Base-by-base conservation (phyloP, 495 filamentous ascomycete genomes). In the Aspergillus nanangensis region DNA sequence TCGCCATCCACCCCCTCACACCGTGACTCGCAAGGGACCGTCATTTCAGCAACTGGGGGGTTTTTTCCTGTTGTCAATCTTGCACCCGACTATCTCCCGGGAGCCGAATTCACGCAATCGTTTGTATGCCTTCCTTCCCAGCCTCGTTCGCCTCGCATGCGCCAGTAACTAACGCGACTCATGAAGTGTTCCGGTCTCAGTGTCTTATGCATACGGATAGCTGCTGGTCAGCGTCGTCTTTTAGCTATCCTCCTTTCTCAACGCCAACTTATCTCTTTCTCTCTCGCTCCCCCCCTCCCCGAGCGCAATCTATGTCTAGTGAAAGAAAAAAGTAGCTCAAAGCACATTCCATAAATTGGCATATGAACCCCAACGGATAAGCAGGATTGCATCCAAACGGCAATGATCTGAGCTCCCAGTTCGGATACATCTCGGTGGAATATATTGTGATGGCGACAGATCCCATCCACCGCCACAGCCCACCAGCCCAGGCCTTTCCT, bases 401-500 rank as follows among this genome's bases (percentile, higher is more conserved):
- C 29, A 23, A 54, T 50, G 51, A 19, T 44, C 17, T 33, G 13
- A 17, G 9, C n/a, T 32, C 20, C 33, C 19, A 24, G 8, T 17
- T 33, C 18, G n/a, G 21, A 32, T 24, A 17, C 11, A 38, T 25
- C 22, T 27, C 22, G 25, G 37, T 31, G 44, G 19, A 47, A 29
- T 33, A 45, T 24, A 53, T 51, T 19, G 54, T 53, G 39, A 66
- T 65, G 62, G 57, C 64, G 27, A 61, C 58, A 25, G 53, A 55
- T 33, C 51, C 42, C 29, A 31, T 50, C 8, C 43, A 47, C 44
- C 55, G 48, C n/a, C n/a, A 5, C 40, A 52, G 44, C 38, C 50
- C 60, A 27, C 53, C 46, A 46, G 59, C 54, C 41, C 55, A 69
- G 43, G 52, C 75, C 17, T 66, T 90, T 24, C 83, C 88, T 23